These are phyloP conservation scores for Suaeda aralocaspica DNA, from an alignment of 148 eudicot species.

Conservation along the genomic window DNA sequence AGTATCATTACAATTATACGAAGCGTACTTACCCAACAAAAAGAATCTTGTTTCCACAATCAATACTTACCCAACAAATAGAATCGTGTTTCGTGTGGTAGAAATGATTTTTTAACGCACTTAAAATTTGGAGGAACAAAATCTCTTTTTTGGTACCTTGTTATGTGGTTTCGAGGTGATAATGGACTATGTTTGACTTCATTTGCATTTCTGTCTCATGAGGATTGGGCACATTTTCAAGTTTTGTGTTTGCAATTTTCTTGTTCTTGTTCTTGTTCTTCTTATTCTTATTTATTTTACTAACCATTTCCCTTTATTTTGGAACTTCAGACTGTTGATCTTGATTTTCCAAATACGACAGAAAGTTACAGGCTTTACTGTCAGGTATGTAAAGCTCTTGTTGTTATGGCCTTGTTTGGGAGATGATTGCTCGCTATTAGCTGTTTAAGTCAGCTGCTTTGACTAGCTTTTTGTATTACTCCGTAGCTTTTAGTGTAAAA, in stretches of 20 bases:
- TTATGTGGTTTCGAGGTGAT: background rate
- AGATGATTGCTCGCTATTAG: too few relatives aligned
- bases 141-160: background rate
- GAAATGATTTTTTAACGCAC: too few relatives aligned
- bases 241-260: background rate
- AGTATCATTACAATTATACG: too few relatives aligned
- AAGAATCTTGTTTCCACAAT: too few relatives aligned
- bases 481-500: too few relatives aligned
- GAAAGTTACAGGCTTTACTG: slow-evolving; percentile 87
- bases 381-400: slow-evolving; percentile 59
- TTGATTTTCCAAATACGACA: slow-evolving; percentile 83
- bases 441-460: too few relatives aligned
- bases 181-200: background rate
- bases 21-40: too few relatives aligned
- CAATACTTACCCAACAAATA: too few relatives aligned
- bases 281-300: background rate
- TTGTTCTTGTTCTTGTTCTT: background rate
- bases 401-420: too few relatives aligned
- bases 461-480: too few relatives aligned
- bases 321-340: slow-evolving; percentile 60
- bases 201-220: background rate
- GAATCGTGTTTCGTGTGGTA: too few relatives aligned
- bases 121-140: too few relatives aligned
- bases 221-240: background rate
- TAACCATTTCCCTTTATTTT: background rate